phyloP scores from a whole-genome alignment of 495 filamentous ascomycete species.

The Immersiella caudata region DNA sequence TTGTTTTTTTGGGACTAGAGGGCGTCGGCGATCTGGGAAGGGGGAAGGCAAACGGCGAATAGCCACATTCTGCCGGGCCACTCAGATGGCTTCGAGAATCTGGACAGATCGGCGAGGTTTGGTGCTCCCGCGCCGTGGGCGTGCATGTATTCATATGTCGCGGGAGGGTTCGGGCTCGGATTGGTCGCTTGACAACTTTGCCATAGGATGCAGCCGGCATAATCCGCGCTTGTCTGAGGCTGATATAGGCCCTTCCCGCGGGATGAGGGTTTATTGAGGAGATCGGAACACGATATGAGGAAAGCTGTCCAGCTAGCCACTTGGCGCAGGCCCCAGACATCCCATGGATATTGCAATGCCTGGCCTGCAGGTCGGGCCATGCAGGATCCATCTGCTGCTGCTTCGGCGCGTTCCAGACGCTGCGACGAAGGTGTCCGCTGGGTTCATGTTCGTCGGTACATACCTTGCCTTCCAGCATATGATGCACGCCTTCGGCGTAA shows the following conservation, averaged over 20 bases:
- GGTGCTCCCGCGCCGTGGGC: neutral
- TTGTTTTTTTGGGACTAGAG: too few relatives aligned
- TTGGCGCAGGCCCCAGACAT: neutral
- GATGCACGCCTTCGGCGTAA: neutral
- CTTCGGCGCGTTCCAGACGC: neutral
- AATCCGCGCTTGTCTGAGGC: neutral
- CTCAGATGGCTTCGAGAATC: neutral
- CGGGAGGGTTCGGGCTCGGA: neutral
- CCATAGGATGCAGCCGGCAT: neutral
- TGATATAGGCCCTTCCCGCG: neutral
- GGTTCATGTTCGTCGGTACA: neutral
- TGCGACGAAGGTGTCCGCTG: neutral
- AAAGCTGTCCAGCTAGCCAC: neutral
- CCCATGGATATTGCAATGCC: neutral
- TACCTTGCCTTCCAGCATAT: too few relatives aligned
- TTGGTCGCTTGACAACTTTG: neutral
- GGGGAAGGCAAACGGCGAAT: neutral
- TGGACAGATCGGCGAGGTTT: neutral
- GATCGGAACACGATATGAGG: neutral
- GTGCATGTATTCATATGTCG: neutral
- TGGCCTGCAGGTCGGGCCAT: neutral
- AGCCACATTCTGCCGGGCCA: neutral
- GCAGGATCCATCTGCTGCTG: neutral
- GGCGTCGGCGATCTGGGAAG: too few relatives aligned
- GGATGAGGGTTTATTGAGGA: neutral